A percentile compares a stretch with the other conserved stretches of the same genome.
Evolutionary conservation across 2,329 filamentous ascomycete genomes (phyloP).

Genomic region (Penicillium griseofulvum): DNA sequence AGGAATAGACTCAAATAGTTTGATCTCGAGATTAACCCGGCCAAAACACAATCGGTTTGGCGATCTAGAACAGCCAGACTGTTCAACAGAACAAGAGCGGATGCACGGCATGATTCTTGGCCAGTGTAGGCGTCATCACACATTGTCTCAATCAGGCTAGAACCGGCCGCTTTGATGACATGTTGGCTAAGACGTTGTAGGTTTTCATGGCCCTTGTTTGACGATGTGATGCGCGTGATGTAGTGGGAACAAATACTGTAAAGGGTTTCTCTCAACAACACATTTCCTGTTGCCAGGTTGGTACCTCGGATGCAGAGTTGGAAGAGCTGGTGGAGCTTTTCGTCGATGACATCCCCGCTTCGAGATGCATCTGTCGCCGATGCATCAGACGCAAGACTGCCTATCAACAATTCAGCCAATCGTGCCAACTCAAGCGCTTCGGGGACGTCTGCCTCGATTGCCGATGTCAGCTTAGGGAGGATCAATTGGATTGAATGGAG

Average conservation of each 20-base stretch:
- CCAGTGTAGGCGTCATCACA: slow-evolving; percentile 92
- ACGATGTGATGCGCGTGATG: slow-evolving; percentile 62
- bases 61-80: slow-evolving; percentile 72
- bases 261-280: slow-evolving; percentile 75
- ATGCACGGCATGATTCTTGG: slow-evolving; percentile 75
- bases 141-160: slow-evolving; percentile 76
- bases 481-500: slow-evolving; percentile 84
- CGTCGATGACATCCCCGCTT: slow-evolving; percentile 71
- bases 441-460: slow-evolving; percentile 64
- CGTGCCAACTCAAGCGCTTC: slow-evolving; percentile 75
- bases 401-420: slow-evolving; percentile 66
- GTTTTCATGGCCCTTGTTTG: slow-evolving; percentile 50
- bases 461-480: slow-evolving; percentile 79
- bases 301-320: slow-evolving; percentile 80
- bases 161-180: slow-evolving; percentile 75
- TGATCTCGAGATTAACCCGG: slow-evolving; percentile 75
- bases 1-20: slow-evolving; percentile 91
- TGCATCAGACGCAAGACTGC: slow-evolving; percentile 39
- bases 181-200: slow-evolving; percentile 56
- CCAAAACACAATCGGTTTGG: slow-evolving; percentile 68
- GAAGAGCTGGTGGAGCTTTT: slow-evolving; percentile 89
- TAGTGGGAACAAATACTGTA: slow-evolving; percentile 92
- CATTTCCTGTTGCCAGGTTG: slow-evolving; percentile 66
- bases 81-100: slow-evolving; percentile 80
- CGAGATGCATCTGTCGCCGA: slow-evolving; percentile 43